Conservation (phyloP, 2,329 filamentous ascomycete genomes). For the Ascochyta viciae-villosae region DNA sequence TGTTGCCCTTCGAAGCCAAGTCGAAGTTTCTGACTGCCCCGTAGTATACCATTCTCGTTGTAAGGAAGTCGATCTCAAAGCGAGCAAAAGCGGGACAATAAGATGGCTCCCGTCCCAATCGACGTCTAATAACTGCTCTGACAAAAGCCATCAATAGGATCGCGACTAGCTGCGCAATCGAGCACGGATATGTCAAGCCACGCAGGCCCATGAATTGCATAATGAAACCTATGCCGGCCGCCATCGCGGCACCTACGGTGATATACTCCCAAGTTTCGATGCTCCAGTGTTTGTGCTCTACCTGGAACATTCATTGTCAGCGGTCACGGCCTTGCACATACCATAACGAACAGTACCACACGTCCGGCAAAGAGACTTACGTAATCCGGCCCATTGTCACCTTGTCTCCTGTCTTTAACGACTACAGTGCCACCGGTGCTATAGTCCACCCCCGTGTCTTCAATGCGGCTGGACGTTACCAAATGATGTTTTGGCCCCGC, state of each 20-base stretch:
- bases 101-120: not conserved
- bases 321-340: no score
- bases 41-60: not conserved
- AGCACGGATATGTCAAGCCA: not conserved
- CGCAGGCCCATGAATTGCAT: constrained; percentile 2
- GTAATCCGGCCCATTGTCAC: no score
- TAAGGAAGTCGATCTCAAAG: constrained; percentile 1
- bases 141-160: constrained; percentile 1
- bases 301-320: no score
- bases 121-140: not conserved
- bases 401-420: no score
- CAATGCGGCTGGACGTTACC: not conserved
- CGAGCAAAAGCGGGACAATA: not conserved
- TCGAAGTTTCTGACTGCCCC: not conserved
- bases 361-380: no score
- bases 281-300: no score
- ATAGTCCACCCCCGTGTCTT: not conserved
- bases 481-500: not conserved
- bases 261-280: not conserved
- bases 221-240: not conserved
- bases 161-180: constrained; percentile 1
- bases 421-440: no score
- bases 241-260: not conserved
- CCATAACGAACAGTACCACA: no score
- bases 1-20: not conserved